Conservation (phyloP, 73 alveolate species). For the Stentor roeselii region DNA sequence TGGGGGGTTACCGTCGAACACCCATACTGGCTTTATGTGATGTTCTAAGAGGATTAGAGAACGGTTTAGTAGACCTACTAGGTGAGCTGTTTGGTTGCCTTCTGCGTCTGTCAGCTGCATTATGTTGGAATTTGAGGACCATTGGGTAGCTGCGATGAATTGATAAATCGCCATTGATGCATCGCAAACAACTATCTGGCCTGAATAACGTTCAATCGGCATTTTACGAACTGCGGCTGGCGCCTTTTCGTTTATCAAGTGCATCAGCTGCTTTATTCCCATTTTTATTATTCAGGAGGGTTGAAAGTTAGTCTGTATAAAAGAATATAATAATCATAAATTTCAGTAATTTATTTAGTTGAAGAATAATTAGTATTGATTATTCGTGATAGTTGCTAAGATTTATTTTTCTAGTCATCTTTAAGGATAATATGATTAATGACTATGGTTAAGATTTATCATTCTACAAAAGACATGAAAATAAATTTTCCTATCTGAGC, state of each 20-base stretch:
- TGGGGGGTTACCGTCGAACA: conserved; percentile 98
- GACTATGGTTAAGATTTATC: no score
- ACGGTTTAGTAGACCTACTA: conserved; percentile 93
- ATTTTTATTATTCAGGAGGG: no score
- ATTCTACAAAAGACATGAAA: no score
- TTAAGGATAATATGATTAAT: no score
- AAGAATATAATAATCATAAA: no score
- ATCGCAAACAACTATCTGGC: conserved; percentile 88
- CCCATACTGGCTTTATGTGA: conserved; percentile 96
- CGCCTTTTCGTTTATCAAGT: conserved; percentile 87
- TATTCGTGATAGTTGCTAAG: no score
- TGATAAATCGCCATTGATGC: conserved; percentile 97
- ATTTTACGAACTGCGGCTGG: conserved; percentile 77
- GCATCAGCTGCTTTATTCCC: conserved; percentile 96
- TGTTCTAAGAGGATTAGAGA: conserved; percentile 84
- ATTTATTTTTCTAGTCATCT: no score
- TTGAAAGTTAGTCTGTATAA: no score
- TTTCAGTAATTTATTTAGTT: no score
- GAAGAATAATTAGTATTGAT: no score
- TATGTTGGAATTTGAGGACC: conserved; percentile 59
- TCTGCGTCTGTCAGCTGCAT: conserved; percentile 88
- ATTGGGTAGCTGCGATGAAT: conserved; percentile 87
- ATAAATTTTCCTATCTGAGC: no score
- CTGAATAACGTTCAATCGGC: conserved; percentile 71
- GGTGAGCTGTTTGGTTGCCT: conserved; percentile 95